phyloP scores from a whole-genome alignment of 192 early-diverging fungal genomes.

The Mortierella claussenii region DNA sequence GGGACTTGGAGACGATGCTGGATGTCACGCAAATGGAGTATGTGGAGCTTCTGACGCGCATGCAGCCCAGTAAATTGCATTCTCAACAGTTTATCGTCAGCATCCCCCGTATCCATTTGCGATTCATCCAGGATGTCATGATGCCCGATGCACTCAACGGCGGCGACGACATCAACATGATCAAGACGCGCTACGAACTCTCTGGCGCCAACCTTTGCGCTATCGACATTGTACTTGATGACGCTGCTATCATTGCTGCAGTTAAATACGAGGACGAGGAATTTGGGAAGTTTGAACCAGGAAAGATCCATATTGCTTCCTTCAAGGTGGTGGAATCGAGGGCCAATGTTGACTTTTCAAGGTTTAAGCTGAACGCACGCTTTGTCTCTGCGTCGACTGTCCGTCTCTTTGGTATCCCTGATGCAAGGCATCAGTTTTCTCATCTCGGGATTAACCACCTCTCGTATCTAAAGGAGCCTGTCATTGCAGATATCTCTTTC shows the following conservation, averaged over 20 bases:
- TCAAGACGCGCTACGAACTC: slow-evolving; percentile 66
- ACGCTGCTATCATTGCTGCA: slow-evolving; percentile 59
- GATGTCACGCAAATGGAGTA: slow-evolving; percentile 75
- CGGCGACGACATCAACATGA: slow-evolving; percentile 59
- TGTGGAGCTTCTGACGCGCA: slow-evolving; percentile 64
- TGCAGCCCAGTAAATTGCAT: slow-evolving; percentile 59
- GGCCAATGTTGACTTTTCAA: slow-evolving; percentile 63
- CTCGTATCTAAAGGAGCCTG: slow-evolving; percentile 52
- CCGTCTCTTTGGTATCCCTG: slow-evolving; percentile 73
- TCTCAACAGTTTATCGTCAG: slow-evolving; percentile 64
- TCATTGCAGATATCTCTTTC: slow-evolving; percentile 60
- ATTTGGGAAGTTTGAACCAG: slow-evolving; percentile 59
- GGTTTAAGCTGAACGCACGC: slow-evolving; percentile 64
- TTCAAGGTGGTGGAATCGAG: slow-evolving; percentile 64
- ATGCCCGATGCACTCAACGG: slow-evolving; percentile 66
- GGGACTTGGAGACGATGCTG: slow-evolving; percentile 71
- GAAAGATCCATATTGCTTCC: slow-evolving; percentile 57
- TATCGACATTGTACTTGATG: slow-evolving; percentile 68
- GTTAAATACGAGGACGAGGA: slow-evolving; percentile 62
- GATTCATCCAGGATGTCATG: slow-evolving; percentile 79
- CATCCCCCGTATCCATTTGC: slow-evolving; percentile 66
- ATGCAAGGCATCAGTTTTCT: slow-evolving; percentile 54
- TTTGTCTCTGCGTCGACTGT: slow-evolving; percentile 61
- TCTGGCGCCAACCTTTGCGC: slow-evolving; percentile 70
- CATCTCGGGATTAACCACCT: slow-evolving; percentile 51